A percentile compares a stretch with the other conserved stretches of the same genome.
Conservation (phyloP, 1,284 basidiomycete genomes). For the Tilletia setariae region DNA sequence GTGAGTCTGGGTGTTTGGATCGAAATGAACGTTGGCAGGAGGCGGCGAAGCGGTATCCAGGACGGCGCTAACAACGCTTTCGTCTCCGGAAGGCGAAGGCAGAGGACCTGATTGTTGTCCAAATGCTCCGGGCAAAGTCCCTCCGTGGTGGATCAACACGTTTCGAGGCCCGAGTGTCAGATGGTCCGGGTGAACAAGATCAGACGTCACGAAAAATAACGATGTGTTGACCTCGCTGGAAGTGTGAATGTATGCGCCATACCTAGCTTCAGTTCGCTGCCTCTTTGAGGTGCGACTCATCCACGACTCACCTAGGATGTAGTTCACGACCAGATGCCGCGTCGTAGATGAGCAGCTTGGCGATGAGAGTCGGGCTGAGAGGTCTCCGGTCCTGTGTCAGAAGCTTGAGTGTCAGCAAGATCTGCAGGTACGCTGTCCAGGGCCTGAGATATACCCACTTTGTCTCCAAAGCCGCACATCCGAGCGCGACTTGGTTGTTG, state of each 20-base stretch:
- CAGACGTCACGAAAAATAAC: slow-evolving; percentile 44
- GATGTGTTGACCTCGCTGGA: slow-evolving; percentile 41
- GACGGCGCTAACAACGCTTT: not conserved
- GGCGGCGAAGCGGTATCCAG: not conserved
- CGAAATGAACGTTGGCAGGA: not conserved
- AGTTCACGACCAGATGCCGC: slow-evolving; percentile 37
- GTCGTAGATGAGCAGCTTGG: slow-evolving; percentile 41
- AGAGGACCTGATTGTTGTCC: not conserved
- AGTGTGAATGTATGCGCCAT: no score
- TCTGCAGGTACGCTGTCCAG: not conserved
- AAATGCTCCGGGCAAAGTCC: slow-evolving; percentile 22
- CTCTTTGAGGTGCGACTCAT: not conserved
- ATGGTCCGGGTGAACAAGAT: slow-evolving; percentile 44
- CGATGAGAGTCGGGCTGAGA: slow-evolving; percentile 44
- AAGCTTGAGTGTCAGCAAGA: not conserved
- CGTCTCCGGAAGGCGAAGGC: slow-evolving; percentile 5
- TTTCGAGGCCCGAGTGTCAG: slow-evolving; percentile 38
- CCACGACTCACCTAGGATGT: slow-evolving; percentile 27
- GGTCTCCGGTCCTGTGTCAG: slow-evolving; percentile 38
- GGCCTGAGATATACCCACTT: slow-evolving; percentile 17
- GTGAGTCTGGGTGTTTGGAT: not conserved
- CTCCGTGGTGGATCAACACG: slow-evolving; percentile 40
- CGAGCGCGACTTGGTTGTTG: slow-evolving; percentile 43
- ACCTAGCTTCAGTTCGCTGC: no score
- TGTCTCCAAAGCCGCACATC: slow-evolving; percentile 50